phyloP scores from a whole-genome alignment of 176 grass and related monocot genomes.

The Phoenix roebelenii region DNA sequence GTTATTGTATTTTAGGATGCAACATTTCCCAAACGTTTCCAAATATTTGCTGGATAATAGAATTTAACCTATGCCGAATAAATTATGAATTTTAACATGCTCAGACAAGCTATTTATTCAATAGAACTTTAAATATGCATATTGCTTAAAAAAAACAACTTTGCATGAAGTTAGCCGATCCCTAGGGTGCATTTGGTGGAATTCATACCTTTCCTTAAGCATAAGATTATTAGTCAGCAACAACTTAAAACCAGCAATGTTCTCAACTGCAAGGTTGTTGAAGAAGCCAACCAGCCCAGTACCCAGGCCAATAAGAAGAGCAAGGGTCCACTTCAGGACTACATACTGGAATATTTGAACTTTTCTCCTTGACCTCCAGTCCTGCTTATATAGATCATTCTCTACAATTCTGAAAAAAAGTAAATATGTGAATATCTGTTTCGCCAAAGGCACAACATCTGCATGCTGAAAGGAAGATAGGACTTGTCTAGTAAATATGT shows the following conservation, averaged over 20 bases:
- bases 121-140: too few relatives aligned
- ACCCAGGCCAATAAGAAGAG: slow-evolving; percentile 44
- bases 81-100: too few relatives aligned
- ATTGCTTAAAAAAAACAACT: too few relatives aligned
- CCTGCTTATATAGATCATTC: slow-evolving; percentile 60
- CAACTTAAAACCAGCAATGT: slow-evolving; percentile 63
- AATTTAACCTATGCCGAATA: too few relatives aligned
- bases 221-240: slow-evolving; percentile 48
- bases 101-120: too few relatives aligned
- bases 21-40: too few relatives aligned
- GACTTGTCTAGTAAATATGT: too few relatives aligned
- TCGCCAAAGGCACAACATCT: too few relatives aligned
- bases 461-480: too few relatives aligned
- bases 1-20: too few relatives aligned
- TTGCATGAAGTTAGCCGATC: too few relatives aligned
- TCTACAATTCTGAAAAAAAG: slow-evolving; percentile 42
- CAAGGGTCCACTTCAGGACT: slow-evolving; percentile 54
- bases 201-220: slow-evolving; percentile 33
- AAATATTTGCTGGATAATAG: too few relatives aligned
- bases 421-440: background rate
- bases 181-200: background rate
- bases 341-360: slow-evolving; percentile 52
- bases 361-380: slow-evolving; percentile 53
- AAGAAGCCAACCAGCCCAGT: slow-evolving; percentile 56
- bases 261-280: slow-evolving; percentile 66